A percentile compares a stretch with the other conserved stretches of the same genome.
Conservation (phyloP, 164 flowering plant genomes). For the Dillenia suffruticosa region DNA sequence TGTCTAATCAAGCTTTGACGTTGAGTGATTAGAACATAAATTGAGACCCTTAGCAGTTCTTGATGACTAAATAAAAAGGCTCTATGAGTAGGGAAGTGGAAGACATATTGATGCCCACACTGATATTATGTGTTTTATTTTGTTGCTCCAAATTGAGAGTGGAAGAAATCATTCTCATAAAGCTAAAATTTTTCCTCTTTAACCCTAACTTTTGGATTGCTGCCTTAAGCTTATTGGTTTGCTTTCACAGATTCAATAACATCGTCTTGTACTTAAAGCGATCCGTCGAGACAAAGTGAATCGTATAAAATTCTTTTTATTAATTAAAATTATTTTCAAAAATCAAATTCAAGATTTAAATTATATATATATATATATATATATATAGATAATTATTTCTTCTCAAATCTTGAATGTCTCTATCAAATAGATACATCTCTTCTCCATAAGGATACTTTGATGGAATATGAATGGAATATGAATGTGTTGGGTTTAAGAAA, state of each 20-base stretch:
- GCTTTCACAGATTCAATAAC: no score
- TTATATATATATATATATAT: no score
- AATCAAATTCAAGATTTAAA: no score
- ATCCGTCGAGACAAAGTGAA: no score
- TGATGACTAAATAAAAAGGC: not conserved
- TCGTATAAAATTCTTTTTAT: no score
- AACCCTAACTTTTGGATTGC: no score
- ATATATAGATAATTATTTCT: no score
- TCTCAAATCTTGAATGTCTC: conserved; percentile 11
- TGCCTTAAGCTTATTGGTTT: no score
- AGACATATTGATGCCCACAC: conserved; percentile 18
- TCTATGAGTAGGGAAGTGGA: conserved; percentile 8
- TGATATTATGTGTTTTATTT: conserved; percentile 13
- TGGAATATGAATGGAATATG: conserved; percentile 15
- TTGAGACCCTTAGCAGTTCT: no score
- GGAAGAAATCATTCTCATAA: conserved; percentile 13
- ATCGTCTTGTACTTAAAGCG: no score
- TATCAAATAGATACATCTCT: conserved; percentile 23
- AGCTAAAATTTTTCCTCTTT: no score
- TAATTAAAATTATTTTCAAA: no score
- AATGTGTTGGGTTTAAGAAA: not conserved
- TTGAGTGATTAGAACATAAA: not conserved
- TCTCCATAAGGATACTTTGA: conserved; percentile 20
- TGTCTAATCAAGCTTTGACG: conserved; percentile 26
- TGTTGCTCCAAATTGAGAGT: conserved; percentile 5